Percentiles rank a stretch among this genome's conserved stretches.
phyloP scores from a whole-genome alignment of 805 yeast genomes.

The Yarrowia phangngaensis region DNA sequence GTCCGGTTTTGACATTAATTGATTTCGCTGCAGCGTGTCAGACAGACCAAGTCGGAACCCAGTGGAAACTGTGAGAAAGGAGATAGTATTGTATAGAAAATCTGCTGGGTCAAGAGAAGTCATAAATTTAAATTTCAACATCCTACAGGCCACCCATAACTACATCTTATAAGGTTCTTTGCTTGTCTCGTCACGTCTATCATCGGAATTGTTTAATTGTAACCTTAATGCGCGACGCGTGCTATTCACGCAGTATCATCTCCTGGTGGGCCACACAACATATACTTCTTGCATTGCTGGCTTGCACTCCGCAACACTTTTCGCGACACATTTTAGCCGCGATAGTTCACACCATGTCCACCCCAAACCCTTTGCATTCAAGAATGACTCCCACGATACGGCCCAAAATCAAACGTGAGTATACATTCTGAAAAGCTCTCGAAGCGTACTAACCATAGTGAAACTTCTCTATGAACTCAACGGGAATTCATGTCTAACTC shows the following conservation, averaged over 20 bases:
- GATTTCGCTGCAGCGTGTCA: too few relatives aligned
- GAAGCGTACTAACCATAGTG: too few relatives aligned
- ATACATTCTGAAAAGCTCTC: too few relatives aligned
- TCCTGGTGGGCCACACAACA: constrained; percentile 27
- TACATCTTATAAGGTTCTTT: too few relatives aligned
- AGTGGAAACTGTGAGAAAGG: too few relatives aligned
- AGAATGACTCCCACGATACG: constrained; percentile 13
- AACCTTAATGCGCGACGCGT: constrained; percentile 26
- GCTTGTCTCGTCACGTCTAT: not conserved
- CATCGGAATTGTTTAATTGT: constrained; percentile 8
- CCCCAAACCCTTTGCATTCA: constrained; percentile 13
- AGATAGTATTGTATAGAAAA: too few relatives aligned
- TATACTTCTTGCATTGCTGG: constrained; percentile 19
- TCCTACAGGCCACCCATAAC: too few relatives aligned
- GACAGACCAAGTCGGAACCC: too few relatives aligned
- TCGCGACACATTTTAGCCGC: not conserved
- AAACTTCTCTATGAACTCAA: constrained; percentile 22
- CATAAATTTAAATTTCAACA: too few relatives aligned
- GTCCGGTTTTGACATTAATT: too few relatives aligned
- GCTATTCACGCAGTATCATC: constrained; percentile 16
- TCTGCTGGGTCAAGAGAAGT: too few relatives aligned
- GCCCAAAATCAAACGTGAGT: constrained; percentile 23
- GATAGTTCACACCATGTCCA: constrained; percentile 11
- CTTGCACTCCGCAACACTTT: constrained; percentile 18
- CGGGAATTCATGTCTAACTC: constrained; percentile 19